These are phyloP conservation scores for Dendrocalamus sinicus DNA, from an alignment of 176 grass and related monocot species.

Conservation along the genomic window DNA sequence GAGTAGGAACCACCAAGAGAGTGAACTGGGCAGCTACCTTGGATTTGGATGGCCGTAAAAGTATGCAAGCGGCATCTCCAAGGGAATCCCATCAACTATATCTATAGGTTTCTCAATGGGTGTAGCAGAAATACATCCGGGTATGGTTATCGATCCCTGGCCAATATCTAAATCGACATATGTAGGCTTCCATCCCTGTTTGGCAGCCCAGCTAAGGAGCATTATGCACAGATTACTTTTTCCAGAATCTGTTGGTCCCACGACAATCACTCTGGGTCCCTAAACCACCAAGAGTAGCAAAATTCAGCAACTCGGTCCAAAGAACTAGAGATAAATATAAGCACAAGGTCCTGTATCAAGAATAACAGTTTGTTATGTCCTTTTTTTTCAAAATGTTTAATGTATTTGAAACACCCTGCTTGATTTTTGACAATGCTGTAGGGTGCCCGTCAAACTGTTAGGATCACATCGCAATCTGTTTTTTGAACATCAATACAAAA, in stretches of 20 bases:
- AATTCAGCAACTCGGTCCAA: conserved; percentile 21
- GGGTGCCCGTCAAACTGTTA: no score
- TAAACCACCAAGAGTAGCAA: conserved; percentile 36
- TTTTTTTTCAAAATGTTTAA: no score
- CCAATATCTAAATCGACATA: conserved; percentile 96
- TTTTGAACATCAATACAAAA: no score
- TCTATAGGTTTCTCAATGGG: conserved; percentile 96
- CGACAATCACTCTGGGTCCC: conserved; percentile 92
- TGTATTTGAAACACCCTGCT: no score
- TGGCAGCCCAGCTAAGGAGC: conserved; percentile 93
- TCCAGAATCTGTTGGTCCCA: conserved; percentile 87
- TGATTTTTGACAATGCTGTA: no score
- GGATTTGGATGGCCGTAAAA: conserved; percentile 87
- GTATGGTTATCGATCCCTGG: conserved; percentile 89
- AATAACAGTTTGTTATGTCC: no score
- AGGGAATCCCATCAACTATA: conserved; percentile 87
- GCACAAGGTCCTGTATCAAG: background rate
- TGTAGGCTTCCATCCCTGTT: conserved; percentile 84
- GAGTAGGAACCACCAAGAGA: conserved; percentile 1
- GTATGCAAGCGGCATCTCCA: conserved; percentile 94
- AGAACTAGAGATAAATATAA: background rate
- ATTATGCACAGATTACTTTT: conserved; percentile 92
- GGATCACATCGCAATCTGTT: no score
- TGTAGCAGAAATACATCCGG: conserved; percentile 85
- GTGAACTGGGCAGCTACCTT: conserved; percentile 46